phyloP scores from a whole-genome alignment of 805 yeast species.

The Suhomyces faveliae region DNA sequence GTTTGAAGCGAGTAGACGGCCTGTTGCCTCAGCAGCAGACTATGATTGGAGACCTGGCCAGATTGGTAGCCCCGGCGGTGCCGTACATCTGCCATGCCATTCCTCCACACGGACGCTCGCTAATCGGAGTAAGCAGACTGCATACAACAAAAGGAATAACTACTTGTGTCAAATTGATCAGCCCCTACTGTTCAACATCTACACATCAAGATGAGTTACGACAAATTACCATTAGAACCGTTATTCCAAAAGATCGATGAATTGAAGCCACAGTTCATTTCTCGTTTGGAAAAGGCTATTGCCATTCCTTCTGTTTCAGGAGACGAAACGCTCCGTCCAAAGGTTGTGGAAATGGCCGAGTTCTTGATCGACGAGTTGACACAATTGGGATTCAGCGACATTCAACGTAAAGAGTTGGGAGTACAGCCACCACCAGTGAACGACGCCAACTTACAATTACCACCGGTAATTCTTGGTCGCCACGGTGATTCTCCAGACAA shows the following conservation, averaged over 20 bases:
- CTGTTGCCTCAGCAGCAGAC: no score
- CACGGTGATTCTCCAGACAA: conserved; percentile 78
- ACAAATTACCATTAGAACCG: conserved; percentile 42
- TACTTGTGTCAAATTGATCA: background rate
- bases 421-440: conserved; percentile 88
- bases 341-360: conserved; percentile 86
- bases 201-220: conserved; percentile 32
- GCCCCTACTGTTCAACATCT: background rate
- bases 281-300: conserved; percentile 77
- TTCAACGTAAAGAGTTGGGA: conserved; percentile 81
- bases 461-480: conserved; percentile 92
- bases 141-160: background rate
- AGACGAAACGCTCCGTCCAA: conserved; percentile 84
- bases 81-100: background rate
- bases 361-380: conserved; percentile 71
- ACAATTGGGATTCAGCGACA: conserved; percentile 74
- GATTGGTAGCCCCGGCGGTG: background rate
- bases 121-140: background rate
- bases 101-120: background rate
- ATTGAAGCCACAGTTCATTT: conserved; percentile 71
- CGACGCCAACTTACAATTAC: conserved; percentile 66
- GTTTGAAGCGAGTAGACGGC: no score
- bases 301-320: conserved; percentile 93
- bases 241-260: conserved; percentile 65
- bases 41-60: no score